Conservation (phyloP, 306 rosid genomes). For the Pyrus communis region DNA sequence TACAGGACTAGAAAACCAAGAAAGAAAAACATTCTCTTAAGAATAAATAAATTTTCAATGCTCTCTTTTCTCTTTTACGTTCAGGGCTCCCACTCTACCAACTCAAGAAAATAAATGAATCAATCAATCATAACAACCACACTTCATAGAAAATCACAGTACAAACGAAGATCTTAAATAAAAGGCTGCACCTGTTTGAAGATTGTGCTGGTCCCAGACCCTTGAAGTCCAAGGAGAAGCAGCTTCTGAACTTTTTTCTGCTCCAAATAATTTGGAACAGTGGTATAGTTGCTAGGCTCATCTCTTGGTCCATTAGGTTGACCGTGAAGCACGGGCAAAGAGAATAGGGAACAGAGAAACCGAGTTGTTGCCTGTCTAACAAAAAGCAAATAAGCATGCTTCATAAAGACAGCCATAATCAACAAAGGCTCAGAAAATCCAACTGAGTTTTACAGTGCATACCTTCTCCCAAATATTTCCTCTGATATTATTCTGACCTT, state of each 20-base stretch:
- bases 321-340: conserved; percentile 79
- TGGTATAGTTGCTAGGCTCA: conserved; percentile 72
- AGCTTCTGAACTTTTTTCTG: conserved; percentile 85
- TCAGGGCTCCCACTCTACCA: neutral
- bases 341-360: conserved; percentile 63
- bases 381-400: conserved; percentile 22
- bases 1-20: neutral
- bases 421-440: neutral
- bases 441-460: conserved; percentile 15
- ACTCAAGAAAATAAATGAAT: neutral
- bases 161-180: neutral
- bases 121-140: neutral
- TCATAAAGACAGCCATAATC: conserved; percentile 16
- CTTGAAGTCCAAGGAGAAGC: conserved; percentile 86
- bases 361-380: conserved; percentile 77
- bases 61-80: neutral
- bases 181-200: conserved; percentile 72
- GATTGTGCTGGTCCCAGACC: conserved; percentile 96
- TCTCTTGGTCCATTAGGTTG: conserved; percentile 70
- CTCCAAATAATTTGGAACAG: conserved; percentile 74
- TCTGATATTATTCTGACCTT: conserved; percentile 96
- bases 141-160: neutral
- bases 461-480: conserved; percentile 99
- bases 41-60: neutral
- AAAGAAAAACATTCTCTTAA: neutral